Evolutionary conservation across 164 flowering plant species (phyloP).

Genomic region (Macadamia tetraphylla): DNA sequence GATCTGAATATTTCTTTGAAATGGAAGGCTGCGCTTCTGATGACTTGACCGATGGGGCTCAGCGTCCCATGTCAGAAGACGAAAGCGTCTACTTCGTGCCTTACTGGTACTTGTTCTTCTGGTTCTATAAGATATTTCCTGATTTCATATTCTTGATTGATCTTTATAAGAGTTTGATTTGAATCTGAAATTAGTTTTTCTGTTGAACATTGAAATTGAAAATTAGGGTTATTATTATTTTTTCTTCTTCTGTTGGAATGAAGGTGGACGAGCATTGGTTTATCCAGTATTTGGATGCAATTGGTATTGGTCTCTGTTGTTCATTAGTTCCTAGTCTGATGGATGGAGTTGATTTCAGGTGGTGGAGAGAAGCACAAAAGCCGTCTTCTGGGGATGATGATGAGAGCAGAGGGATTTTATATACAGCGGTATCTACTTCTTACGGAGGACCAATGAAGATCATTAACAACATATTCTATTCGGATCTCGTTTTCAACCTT

Average conservation of each 20-base stretch:
- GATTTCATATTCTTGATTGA: slow-evolving; percentile 7
- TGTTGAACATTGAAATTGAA: not conserved
- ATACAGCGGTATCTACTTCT: slow-evolving; percentile 42
- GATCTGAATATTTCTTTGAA: slow-evolving; percentile 11
- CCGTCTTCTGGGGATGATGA: slow-evolving; percentile 28
- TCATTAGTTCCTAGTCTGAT: not conserved
- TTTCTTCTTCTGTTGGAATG: not conserved
- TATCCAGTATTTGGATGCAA: not conserved
- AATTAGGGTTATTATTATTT: not conserved
- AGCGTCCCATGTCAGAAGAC: slow-evolving; percentile 23
- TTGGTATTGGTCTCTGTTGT: not conserved
- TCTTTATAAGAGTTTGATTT: slow-evolving; percentile 11
- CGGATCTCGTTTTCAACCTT: slow-evolving; percentile 71
- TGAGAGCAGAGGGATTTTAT: slow-evolving; percentile 48
- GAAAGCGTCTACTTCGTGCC: slow-evolving; percentile 79
- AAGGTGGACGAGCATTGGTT: no score
- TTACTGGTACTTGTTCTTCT: slow-evolving; percentile 36
- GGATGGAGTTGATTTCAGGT: slow-evolving; percentile 40
- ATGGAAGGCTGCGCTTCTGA: slow-evolving; percentile 30
- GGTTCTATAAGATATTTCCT: not conserved
- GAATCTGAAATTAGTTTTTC: not conserved
- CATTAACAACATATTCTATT: slow-evolving; percentile 65
- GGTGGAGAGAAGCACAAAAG: slow-evolving; percentile 91
- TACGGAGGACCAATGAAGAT: slow-evolving; percentile 78
- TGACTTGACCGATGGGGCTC: slow-evolving; percentile 29